Evolutionary conservation across 2,329 filamentous ascomycete species (phyloP), one percentile per base, ranked within the genome.

Genomic region (Emmonsiellopsis sp.): DNA sequence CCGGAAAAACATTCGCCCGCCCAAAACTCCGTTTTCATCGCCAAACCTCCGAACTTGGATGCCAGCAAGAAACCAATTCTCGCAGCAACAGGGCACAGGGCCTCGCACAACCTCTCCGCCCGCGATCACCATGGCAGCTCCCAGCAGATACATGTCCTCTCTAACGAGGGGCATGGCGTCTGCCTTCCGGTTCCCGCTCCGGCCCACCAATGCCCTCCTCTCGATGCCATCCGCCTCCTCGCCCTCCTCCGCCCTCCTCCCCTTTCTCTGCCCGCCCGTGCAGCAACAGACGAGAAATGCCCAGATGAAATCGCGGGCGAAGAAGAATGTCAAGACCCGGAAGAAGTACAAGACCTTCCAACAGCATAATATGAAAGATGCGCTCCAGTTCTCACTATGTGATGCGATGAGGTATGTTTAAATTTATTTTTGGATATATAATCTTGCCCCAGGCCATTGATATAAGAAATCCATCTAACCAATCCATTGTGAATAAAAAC

Each of bases 371-470:
- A 69, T 92, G 58, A 80, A 80, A 57, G 75, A 82, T 58, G 80
- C 83, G 43, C 77, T 88, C 37, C 85, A 87, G 64, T 95, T 86
- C 65, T 82, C 89, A 0, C 77, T 98, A 34, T 86, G 88, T 60
- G 93, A 98, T 75, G 94, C 93, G 13, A 93, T 98, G 83, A 83
- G 91, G 88, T 73, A 66, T 49, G 56, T 56, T 27, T 46, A 14
- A 14, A 9, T 44, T 44, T 50, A 39, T 53, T 17, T 17, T 17
- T 17, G 17, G 17, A 17, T 17, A 17, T 17, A 17, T 17, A 17
- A 17, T 17, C 17, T 17, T 17, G 17, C 17, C 17, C 17, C 17
- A 14, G n/a, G 14, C 31, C 42, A 53, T 48, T 40, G n/a, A 8
- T 9, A 40, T 55, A 9, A 42, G n/a, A n/a, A 33, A 34, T 49